Evolutionary conservation across 108 stramenopile species (phyloP).

Genomic region (Conticribra guillardii): DNA sequence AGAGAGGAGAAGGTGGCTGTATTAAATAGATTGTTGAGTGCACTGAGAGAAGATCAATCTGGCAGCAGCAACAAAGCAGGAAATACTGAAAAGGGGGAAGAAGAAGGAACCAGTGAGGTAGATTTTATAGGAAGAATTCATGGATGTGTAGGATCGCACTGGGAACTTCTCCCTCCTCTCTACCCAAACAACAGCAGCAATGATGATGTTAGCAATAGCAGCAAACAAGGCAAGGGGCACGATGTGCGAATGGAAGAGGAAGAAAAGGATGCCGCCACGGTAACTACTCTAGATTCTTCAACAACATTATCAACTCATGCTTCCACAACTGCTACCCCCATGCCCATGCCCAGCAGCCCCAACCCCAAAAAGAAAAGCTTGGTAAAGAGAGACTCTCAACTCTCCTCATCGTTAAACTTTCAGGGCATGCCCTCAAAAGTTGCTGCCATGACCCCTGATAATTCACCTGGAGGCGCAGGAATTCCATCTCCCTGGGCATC

Average conservation of each 20-base stretch:
- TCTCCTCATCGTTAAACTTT: not conserved
- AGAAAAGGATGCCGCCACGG: not conserved
- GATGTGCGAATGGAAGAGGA: not conserved
- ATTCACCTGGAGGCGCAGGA: not conserved
- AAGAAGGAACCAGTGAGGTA: not conserved
- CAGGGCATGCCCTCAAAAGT: too few species aligned
- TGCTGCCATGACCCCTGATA: too few species aligned
- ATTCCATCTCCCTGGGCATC: not conserved
- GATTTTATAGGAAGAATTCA: conserved; percentile 28
- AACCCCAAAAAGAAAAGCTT: not conserved
- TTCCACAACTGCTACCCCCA: too few species aligned
- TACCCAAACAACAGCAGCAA: too few species aligned
- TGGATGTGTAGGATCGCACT: conserved; percentile 53
- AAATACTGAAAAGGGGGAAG: not conserved
- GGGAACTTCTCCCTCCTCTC: conserved; percentile 46
- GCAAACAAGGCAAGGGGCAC: not conserved
- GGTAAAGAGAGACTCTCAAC: not conserved
- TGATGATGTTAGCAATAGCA: too few species aligned
- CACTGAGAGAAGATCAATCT: conserved; percentile 32
- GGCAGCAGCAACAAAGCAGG: not conserved
- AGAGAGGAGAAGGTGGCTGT: conserved; percentile 26
- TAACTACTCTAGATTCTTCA: not conserved
- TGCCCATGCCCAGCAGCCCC: too few species aligned
- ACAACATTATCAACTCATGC: not conserved
- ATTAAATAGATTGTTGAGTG: conserved; percentile 20